A percentile compares a stretch with the other conserved stretches of the same genome.
phyloP scores from a whole-genome alignment of 352 stramenopile genomes.

The Phytophthora aleatoria region DNA sequence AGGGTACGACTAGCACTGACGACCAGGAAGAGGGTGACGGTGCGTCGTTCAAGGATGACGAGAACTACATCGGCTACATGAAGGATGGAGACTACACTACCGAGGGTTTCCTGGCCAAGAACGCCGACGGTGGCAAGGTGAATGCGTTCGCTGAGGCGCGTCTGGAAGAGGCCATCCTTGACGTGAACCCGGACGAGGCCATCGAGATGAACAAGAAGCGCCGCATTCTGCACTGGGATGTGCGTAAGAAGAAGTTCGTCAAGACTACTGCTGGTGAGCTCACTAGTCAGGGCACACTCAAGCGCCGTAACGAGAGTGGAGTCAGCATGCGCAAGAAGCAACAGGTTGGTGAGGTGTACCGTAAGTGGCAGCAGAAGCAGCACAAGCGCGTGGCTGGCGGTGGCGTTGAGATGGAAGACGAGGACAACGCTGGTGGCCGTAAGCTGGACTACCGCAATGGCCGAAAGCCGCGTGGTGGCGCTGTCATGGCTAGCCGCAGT shows the following conservation, averaged over 20 bases:
- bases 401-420: constrained; percentile 69
- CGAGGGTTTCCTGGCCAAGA: constrained; percentile 76
- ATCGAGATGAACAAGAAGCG: constrained; percentile 97
- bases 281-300: constrained; percentile 77
- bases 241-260: constrained; percentile 97
- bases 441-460: constrained; percentile 83
- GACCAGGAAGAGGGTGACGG: constrained; percentile 35
- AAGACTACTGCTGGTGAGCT: constrained; percentile 93
- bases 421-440: constrained; percentile 44
- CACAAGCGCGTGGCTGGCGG: constrained; percentile 83
- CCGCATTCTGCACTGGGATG: constrained; percentile 98
- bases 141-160: constrained; percentile 84
- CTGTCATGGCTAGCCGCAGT: constrained; percentile 39
- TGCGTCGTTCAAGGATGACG: constrained; percentile 72
- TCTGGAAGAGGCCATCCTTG: constrained; percentile 96
- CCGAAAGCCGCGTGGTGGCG: constrained; percentile 59
- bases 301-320: constrained; percentile 88
- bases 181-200: constrained; percentile 98
- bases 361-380: constrained; percentile 93
- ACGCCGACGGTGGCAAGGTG: constrained; percentile 73
- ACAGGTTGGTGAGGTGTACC: constrained; percentile 91
- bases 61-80: constrained; percentile 89
- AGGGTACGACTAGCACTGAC: constrained; percentile 15
- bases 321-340: constrained; percentile 86
- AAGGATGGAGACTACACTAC: constrained; percentile 80